Evolutionary conservation across 2,329 filamentous ascomycete genomes (phyloP).

Genomic region (Graphilbum fragrans): DNA sequence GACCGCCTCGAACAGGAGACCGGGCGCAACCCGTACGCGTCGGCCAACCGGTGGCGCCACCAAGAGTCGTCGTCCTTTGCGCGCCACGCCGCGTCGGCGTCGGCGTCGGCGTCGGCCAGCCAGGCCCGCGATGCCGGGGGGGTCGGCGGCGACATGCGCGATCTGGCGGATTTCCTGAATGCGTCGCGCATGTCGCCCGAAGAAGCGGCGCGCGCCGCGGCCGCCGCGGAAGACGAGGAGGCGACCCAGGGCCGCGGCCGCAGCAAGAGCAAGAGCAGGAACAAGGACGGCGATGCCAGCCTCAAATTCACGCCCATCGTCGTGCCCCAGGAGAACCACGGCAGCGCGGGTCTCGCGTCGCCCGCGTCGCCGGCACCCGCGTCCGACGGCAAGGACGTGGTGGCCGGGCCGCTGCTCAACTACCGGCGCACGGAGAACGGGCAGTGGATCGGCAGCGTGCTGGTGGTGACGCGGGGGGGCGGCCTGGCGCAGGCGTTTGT

Average conservation of each 20-base stretch:
- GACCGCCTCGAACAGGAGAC: conserved; percentile 3
- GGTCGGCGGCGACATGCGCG: conserved; percentile 28
- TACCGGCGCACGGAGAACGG: conserved; percentile 60
- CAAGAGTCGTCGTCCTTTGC: conserved; percentile 48
- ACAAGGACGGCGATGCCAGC: too few relatives aligned
- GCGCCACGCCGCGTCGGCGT: conserved; percentile 27
- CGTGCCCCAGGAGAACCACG: conserved; percentile 1
- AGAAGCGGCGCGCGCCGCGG: conserved; percentile 12
- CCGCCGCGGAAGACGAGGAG: conserved; percentile 6
- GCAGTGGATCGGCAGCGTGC: conserved; percentile 72
- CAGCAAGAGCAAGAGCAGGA: not conserved
- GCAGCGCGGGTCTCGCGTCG: not conserved
- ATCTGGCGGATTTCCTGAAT: conserved; percentile 46
- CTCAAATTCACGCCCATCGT: conserved; percentile 8
- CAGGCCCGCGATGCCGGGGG: conserved; percentile 25
- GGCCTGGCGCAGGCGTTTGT: conserved; percentile 42
- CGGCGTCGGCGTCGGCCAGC: conserved; percentile 28
- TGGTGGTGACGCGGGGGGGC: conserved; percentile 69
- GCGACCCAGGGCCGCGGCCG: not conserved
- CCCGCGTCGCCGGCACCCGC: conserved; percentile 22
- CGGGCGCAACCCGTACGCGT: conserved; percentile 40
- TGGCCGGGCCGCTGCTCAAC: conserved; percentile 65
- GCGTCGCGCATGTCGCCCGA: conserved; percentile 34
- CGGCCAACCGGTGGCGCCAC: conserved; percentile 48
- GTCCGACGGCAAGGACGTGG: conserved; percentile 43